A percentile compares a stretch with the other conserved stretches of the same genome.
phyloP scores from a whole-genome alignment of 1,139 yeast species.

The Saccharomyces hybrid region DNA sequence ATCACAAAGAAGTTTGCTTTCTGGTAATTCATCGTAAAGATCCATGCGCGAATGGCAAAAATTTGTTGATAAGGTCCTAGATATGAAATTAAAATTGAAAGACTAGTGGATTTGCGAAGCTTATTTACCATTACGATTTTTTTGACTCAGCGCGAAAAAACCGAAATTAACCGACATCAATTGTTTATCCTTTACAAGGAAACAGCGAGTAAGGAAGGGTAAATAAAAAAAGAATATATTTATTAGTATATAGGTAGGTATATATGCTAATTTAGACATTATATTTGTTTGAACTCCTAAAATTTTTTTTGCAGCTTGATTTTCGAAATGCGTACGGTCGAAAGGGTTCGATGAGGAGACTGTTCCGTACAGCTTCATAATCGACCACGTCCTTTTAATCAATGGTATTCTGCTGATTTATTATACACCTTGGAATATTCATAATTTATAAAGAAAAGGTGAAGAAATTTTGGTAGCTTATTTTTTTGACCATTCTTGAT shows the following conservation, averaged over 20 bases:
- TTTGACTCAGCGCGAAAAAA: background rate
- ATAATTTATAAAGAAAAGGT: background rate
- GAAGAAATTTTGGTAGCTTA: background rate
- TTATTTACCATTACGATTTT: background rate
- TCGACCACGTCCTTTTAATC: background rate
- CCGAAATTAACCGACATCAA: background rate
- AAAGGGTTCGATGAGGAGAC: background rate
- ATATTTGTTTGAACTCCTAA: background rate
- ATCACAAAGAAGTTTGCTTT: slow-evolving; percentile 29
- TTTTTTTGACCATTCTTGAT: background rate
- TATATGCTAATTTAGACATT: too few species aligned
- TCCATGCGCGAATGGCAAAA: slow-evolving; percentile 27
- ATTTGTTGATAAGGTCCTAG: slow-evolving; percentile 1
- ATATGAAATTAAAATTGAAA: background rate
- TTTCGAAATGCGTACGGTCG: background rate
- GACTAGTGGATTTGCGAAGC: background rate
- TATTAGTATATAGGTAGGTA: background rate
- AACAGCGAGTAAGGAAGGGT: background rate
- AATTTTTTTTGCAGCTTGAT: background rate
- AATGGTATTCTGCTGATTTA: background rate
- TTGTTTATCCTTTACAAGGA: background rate
- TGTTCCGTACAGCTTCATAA: background rate
- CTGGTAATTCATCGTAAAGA: slow-evolving; percentile 35
- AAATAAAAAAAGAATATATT: background rate
- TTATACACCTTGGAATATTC: background rate